Percentiles rank a stretch among this genome's conserved stretches.
Conservation (phyloP, 2,329 filamentous ascomycete species). For the Fusarium fracticaudum region DNA sequence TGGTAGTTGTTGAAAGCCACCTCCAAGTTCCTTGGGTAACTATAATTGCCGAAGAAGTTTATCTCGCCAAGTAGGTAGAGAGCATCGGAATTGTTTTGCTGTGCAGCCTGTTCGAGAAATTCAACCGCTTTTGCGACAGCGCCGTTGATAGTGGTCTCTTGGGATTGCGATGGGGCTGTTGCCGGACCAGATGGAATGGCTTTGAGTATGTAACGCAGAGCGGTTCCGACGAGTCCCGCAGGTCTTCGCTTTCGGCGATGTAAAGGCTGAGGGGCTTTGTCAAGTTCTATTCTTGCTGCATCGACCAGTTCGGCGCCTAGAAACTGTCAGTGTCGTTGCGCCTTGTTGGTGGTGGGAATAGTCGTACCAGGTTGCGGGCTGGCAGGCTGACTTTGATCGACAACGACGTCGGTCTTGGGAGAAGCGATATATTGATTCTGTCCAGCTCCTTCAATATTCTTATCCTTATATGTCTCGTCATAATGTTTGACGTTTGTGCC, state of each 20-base stretch:
- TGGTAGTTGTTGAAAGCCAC: conserved; percentile 85
- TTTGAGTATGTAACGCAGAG: conserved; percentile 57
- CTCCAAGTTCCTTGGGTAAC: conserved; percentile 82
- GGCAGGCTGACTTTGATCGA: conserved; percentile 41
- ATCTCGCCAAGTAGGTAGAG: conserved; percentile 91
- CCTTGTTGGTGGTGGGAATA: not conserved
- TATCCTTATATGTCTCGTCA: conserved; percentile 46
- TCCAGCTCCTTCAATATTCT: conserved; percentile 37
- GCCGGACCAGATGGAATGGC: conserved; percentile 61
- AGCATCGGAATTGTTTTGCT: conserved; percentile 78
- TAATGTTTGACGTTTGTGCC: conserved; percentile 53
- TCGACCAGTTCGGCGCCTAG: conserved; percentile 64
- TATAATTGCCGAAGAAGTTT: conserved; percentile 96
- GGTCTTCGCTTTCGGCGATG: conserved; percentile 57
- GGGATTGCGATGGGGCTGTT: conserved; percentile 55
- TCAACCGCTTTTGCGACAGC: conserved; percentile 61
- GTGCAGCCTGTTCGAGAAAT: conserved; percentile 62
- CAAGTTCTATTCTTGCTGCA: conserved; percentile 60
- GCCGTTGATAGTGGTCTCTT: conserved; percentile 50
- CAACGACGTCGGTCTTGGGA: conserved; percentile 45
- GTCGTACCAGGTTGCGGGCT: conserved; percentile 52
- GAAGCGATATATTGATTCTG: conserved; percentile 47
- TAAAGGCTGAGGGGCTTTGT: conserved; percentile 58
- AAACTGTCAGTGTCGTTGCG: conserved; percentile 19
- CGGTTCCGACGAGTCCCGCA: conserved; percentile 54